Evolutionary conservation across 2,329 filamentous ascomycete species (phyloP), one percentile per base, ranked within the genome.

Genomic region (Pseudogymnoascus sp.): DNA sequence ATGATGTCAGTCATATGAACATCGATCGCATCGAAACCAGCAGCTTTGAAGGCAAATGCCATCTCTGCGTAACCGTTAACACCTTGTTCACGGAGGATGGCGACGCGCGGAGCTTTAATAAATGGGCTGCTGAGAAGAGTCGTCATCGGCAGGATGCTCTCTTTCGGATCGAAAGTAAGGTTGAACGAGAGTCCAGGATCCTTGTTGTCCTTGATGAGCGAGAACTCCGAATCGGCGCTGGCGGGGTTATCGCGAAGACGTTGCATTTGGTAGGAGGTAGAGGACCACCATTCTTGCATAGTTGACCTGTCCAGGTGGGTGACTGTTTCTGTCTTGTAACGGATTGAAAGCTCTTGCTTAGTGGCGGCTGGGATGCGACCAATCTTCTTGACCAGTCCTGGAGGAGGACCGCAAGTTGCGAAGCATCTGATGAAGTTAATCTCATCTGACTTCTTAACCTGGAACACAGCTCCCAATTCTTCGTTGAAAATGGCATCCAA

Each of bases 21-120:
- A 72, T 99, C 93, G 56, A 98, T 85, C 12, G 93, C 86, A 60
- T 92, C 88, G 78, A 98, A 98, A 38, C 93, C 93, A 46, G 95
- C 93, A 37, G 87, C 87, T 68, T 89, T 87, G 82, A 98, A 98
- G 59, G 93, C 92, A 72, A 96, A 98, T 0, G 95, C 95, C 91
- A 99, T 96, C 76, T 99, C 95, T n/a, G 91, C 88, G 71, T 97
- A 86, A 43, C 93, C 91, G 77, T 99, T 98, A 68, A 96, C 91
- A 74, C 95, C 95, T 75, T 97, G 92, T 76, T 98, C 95, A 72
- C 95, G 85, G 22, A 99, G 85, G 69, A 99, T 96, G 46, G 95
- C 95, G 24, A 99, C 93, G 33, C 87, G 86, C 1, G 90, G 89
- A 76, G 74, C 70, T 69, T 79, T 83, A 66, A 81, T 81, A 72